phyloP scores from a whole-genome alignment of 2,329 filamentous ascomycete genomes.

The Plenodomus biglobosus region DNA sequence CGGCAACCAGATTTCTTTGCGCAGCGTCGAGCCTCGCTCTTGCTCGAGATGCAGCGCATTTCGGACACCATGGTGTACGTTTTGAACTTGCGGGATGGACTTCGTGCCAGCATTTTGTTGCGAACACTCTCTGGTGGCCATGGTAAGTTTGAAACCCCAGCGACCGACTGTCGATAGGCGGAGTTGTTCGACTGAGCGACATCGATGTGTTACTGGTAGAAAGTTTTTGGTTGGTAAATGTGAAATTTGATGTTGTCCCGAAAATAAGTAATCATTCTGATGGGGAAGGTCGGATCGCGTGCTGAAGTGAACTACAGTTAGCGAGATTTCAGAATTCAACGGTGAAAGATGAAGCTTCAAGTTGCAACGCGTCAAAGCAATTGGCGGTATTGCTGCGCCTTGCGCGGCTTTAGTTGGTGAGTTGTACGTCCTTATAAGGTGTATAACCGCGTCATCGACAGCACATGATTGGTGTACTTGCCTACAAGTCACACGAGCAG shows the following conservation, averaged over 20 bases:
- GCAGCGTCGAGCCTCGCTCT: slow-evolving; percentile 17
- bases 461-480: slow-evolving; percentile 13
- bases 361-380: slow-evolving; percentile 5
- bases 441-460: slow-evolving; percentile 15
- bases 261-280: slow-evolving; percentile 12
- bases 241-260: slow-evolving; percentile 10
- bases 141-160: slow-evolving; percentile 2
- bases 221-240: slow-evolving; percentile 8
- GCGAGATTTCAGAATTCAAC: slow-evolving; percentile 3
- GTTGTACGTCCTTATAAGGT: slow-evolving; percentile 13
- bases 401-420: slow-evolving; percentile 15
- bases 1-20: slow-evolving; percentile 8
- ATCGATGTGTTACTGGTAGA: slow-evolving; percentile 10
- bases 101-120: slow-evolving; percentile 25
- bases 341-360: slow-evolving; percentile 1
- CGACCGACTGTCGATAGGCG: slow-evolving; percentile 1
- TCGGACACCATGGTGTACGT: slow-evolving; percentile 24
- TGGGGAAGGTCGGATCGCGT: slow-evolving; percentile 12
- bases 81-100: slow-evolving; percentile 22
- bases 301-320: slow-evolving; percentile 14
- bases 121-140: slow-evolving; percentile 15
- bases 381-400: slow-evolving; percentile 2
- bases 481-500: slow-evolving; percentile 21
- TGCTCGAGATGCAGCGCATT: slow-evolving; percentile 15
- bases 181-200: slow-evolving; percentile 5